Conservation (phyloP, 169 alveolate species). For the Plasmodium gonderi region DNA sequence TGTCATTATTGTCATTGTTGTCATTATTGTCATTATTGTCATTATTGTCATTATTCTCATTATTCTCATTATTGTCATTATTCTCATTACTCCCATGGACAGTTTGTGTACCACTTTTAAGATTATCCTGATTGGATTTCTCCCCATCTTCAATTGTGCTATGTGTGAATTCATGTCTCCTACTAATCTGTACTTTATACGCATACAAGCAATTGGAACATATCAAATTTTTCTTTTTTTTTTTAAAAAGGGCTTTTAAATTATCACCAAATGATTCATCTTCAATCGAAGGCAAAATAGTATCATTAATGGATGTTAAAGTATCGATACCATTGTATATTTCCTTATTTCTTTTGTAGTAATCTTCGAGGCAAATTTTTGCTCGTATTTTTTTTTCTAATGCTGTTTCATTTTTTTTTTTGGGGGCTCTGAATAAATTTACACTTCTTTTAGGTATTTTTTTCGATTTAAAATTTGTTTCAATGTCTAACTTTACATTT, state of each 20-base stretch:
- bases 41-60: neutral
- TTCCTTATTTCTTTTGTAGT: conserved; percentile 38
- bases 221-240: conserved; percentile 52
- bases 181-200: conserved; percentile 55
- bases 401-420: conserved; percentile 17
- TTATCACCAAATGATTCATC: conserved; percentile 37
- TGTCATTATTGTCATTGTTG: neutral
- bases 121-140: neutral
- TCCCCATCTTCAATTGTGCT: neutral
- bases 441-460: conserved; percentile 19
- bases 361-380: conserved; percentile 52
- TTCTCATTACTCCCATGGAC: neutral
- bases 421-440: conserved; percentile 10
- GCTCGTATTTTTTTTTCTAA: conserved; percentile 35
- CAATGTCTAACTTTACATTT: neutral
- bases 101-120: neutral
- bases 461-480: conserved; percentile 1
- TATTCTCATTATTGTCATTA: neutral
- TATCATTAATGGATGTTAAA: conserved; percentile 2
- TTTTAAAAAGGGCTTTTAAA: conserved; percentile 16
- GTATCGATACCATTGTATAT: conserved; percentile 37
- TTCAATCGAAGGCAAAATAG: conserved; percentile 52
- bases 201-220: conserved; percentile 60
- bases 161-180: neutral
- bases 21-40: neutral